Conservation (phyloP, 1,284 basidiomycete genomes). For the Puccinia brachypodii region DNA sequence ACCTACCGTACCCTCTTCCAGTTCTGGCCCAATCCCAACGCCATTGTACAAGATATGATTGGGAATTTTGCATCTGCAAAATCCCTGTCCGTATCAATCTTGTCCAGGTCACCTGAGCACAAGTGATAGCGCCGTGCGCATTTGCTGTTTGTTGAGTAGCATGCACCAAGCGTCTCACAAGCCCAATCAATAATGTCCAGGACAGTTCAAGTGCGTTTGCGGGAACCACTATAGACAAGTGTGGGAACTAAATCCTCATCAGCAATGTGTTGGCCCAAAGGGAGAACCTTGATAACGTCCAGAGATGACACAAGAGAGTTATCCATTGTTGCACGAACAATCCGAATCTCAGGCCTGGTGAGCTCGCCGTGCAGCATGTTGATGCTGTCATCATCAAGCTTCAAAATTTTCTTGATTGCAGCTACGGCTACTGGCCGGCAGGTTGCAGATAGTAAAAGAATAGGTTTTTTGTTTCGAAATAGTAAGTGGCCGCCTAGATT, state of each 20-base stretch:
- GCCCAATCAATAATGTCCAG: conserved; percentile 6
- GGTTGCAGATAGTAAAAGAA: neutral
- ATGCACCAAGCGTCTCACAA: neutral
- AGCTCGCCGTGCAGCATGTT: neutral
- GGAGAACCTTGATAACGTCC: neutral
- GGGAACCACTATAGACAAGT: conserved; percentile 17
- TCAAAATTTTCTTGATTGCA: conserved; percentile 6
- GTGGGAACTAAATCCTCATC: neutral
- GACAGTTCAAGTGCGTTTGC: neutral
- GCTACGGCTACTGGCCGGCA: conserved; percentile 8
- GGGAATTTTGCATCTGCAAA: neutral
- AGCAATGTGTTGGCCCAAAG: neutral
- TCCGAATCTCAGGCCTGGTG: conserved; percentile 4
- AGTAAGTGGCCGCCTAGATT: neutral
- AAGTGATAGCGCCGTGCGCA: conserved; percentile 16
- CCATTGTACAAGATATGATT: conserved; percentile 18
- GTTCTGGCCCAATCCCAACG: conserved; percentile 26
- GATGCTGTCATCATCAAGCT: neutral
- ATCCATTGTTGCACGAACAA: conserved; percentile 4
- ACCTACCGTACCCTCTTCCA: conserved; percentile 12
- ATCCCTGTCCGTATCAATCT: neutral
- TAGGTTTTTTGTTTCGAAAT: neutral
- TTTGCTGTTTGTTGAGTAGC: neutral
- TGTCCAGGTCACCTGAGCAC: neutral
- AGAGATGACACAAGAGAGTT: neutral